Evolutionary conservation across 2,329 filamentous ascomycete genomes (phyloP), one percentile per base, ranked within the genome.

Genomic region (Teratosphaeria destructans): DNA sequence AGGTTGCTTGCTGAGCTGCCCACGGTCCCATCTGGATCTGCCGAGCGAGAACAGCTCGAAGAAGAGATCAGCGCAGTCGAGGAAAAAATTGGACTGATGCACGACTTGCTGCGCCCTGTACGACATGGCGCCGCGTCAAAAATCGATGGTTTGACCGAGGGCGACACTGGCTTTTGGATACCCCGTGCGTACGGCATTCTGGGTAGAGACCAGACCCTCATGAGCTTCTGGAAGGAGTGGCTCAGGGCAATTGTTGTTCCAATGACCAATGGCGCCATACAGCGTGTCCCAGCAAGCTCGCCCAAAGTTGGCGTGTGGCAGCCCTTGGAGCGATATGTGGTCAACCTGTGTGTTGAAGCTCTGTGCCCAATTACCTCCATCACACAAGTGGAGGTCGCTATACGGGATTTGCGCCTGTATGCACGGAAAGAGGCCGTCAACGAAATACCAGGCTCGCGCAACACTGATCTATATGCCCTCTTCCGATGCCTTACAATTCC

Each of bases 201-300:
- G 63, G 94, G 94, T 37, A 83, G 89, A 63, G 94, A 99, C 71
- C 81, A 81, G 12, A 87, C 85, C 61, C 83, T 95, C 75, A 91
- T 92, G 64, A 84, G 85, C 35, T 97, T 99, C 76, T 99, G 93
- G 92, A 97, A 97, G 74, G 94, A 99, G 73, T 99, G 94, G 94
- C 82, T 99, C 55, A 88, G 90, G 74, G 92, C 93, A 6, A 83
- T 97, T 10, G 80, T 94, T n/a, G 90, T 96, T 26, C 94, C 94
- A 32, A 99, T 97, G 94, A 91, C 86, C 1, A 91, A 95, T 70
- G 90, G 93, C 23, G 85, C 82, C 14, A 81, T 99, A 34, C 77
- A 94, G 65, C 83, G 92, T 59, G 85, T 99, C 7, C 90, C 94
- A 6, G 81, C 90, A 10, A 95, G 88, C 74, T 97, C 93, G 5